Evolutionary conservation across 495 filamentous ascomycete species (phyloP), one percentile per base, ranked within the genome.

Genomic region (Parmelia sp.): DNA sequence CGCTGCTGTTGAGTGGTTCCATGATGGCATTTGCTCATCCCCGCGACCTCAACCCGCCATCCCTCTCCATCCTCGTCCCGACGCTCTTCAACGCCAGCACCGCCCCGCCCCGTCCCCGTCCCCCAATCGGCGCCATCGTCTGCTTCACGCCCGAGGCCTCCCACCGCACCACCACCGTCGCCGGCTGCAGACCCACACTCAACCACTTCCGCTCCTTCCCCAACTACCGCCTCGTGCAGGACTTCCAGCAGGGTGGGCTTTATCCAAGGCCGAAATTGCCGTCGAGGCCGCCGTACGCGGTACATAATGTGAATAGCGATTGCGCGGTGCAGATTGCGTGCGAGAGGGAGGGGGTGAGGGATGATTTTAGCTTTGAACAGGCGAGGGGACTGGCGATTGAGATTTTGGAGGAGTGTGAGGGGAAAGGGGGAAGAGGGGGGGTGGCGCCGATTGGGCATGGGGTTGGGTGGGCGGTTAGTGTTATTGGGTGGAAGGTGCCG

Each of bases 181-280:
- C 19, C 0, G 36, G 49, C 49, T 63, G 61, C 61, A 49, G 61
- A 0, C 51, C 51, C 19, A 35, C 51, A n/a, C 49, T 63, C 47
- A 63, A 63, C 51, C 4, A 27, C 27, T 23, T 63, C 49, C 61
- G 61, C 4, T 1, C 19, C 29, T 63, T 57, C 4, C 49, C 61
- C 5, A 23, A 53, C 37, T 63, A 63, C 29, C 49, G 61, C 61
- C 36, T 3, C n/a, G 15, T 53, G 17, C 61, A 63, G 14, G 25
- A 25, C 19, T 63, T 63, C 51, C 15, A 8, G 14, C 37, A 56
- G n/a, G 49, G 10, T 19, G 39, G 47, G 21, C n/a, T n/a, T n/a
- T 57, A 1, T 9, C 61, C 61, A 15, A 53, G n/a, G n/a, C n/a
- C n/a, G n/a, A n/a, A 33, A 15, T 0, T 27, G 3, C 60, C 60